Evolutionary conservation across 345 rosid species (phyloP), one percentile per base, ranked within the genome.

Genomic region (Gynandropsis gynandra): DNA sequence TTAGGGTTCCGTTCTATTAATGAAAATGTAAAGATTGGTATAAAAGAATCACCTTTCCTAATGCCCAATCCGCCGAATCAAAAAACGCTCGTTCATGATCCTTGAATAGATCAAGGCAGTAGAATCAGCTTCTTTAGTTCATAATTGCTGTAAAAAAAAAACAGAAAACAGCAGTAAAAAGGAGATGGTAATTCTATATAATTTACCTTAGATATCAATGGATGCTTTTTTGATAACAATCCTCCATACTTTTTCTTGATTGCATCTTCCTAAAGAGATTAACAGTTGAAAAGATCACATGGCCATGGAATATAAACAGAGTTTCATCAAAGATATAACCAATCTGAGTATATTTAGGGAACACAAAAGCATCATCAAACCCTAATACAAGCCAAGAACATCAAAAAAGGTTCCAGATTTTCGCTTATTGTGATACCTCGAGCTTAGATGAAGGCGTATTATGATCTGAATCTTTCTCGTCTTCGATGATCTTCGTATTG

Each of bases 21-120:
- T 1, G 37, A 7, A 9, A 53, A 42, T 16, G 42, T 54, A 18
- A 63, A 4, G 36, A 52, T 0, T 43, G 32, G 44, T 43, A 39
- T 5, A 52, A 40, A 51, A 3, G 33, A 20, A 19, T 33, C 59
- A 88, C 97, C 90, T 88, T 84, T 66, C 77, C 86, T 54, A 88
- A 42, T 15, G 97, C 97, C 97, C 97, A 89, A 68, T 89, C 97
- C 19, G 97, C 97, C 3, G 97, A 89, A 69, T 85, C 87, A 37
- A 89, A 88, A 50, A 80, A 89, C 1, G 97, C 97, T 0, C 72
- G 92, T 39, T 89, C 95, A 42, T 85, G 95, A 62, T 85, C 92
- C 95, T 83, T 65, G 17, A 42, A 71, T 62, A 58, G 42, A 54
- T 56, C 19, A 47, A 39, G n/a, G 38, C 41, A 46, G 1, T 17